phyloP scores from a whole-genome alignment of 371 early-diverging fungal genomes.

The Saksenaea vasiformis region DNA sequence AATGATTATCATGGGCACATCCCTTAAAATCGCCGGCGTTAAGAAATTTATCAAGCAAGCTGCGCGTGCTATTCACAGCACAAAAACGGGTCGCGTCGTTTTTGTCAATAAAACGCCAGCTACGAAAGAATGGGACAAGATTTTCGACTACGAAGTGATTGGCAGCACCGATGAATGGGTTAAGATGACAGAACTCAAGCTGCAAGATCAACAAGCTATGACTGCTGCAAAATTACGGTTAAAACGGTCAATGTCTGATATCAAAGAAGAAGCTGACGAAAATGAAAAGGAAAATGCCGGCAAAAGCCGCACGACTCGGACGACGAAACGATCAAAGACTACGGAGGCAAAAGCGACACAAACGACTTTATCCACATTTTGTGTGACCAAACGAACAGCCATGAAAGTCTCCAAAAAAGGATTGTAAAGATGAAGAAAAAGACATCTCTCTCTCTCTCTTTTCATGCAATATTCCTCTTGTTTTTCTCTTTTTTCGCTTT shows the following conservation, averaged over 20 bases:
- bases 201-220: conserved; percentile 9
- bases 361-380: conserved; percentile 12
- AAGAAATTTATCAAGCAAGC: conserved; percentile 88
- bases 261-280: conserved; percentile 31
- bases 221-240: conserved; percentile 25
- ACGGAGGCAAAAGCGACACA: neutral
- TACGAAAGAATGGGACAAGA: conserved; percentile 79
- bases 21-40: conserved; percentile 94
- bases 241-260: conserved; percentile 26
- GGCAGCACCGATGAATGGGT: conserved; percentile 82
- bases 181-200: conserved; percentile 17
- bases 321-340: conserved; percentile 10
- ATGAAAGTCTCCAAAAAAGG: neutral
- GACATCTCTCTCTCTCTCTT: neutral
- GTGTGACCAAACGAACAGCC: conserved; percentile 10
- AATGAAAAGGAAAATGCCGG: conserved; percentile 29
- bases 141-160: conserved; percentile 88
- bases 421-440: neutral
- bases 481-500: neutral
- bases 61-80: conserved; percentile 67
- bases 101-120: conserved; percentile 66
- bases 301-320: conserved; percentile 13
- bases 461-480: neutral
- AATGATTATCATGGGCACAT: conserved; percentile 97
- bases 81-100: conserved; percentile 54